Conservation (phyloP, 495 filamentous ascomycete genomes). For the Aspergillus avenaceus region DNA sequence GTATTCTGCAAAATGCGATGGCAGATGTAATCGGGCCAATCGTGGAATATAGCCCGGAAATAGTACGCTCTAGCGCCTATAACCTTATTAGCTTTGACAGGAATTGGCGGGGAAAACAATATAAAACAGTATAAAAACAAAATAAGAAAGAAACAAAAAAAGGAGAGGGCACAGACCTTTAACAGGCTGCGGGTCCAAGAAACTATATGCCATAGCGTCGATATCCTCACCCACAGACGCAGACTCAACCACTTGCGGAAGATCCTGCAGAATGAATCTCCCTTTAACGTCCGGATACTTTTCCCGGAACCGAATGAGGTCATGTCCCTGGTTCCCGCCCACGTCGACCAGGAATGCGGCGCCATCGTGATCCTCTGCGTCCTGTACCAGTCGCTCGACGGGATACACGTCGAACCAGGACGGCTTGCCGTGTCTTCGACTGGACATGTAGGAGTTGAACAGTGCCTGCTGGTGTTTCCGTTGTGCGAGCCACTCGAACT, state of each 20-base stretch:
- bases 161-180: slow-evolving; percentile 13
- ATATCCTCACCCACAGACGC: slow-evolving; percentile 12
- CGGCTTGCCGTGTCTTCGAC: slow-evolving; percentile 28
- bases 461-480: slow-evolving; percentile 24
- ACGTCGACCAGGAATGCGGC: slow-evolving; percentile 38
- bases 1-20: slow-evolving; percentile 33
- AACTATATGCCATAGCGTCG: slow-evolving; percentile 31
- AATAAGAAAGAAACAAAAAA: neutral
- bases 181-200: slow-evolving; percentile 32
- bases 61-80: slow-evolving; percentile 36
- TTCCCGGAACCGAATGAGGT: slow-evolving; percentile 25
- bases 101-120: no score
- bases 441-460: slow-evolving; percentile 42
- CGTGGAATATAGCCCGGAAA: slow-evolving; percentile 43
- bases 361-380: slow-evolving; percentile 18
- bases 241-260: slow-evolving; percentile 26
- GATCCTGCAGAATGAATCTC: slow-evolving; percentile 28
- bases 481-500: slow-evolving; percentile 38
- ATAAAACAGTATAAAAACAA: no score
- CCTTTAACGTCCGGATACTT: slow-evolving; percentile 19
- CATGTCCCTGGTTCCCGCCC: slow-evolving; percentile 40
- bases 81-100: neutral
- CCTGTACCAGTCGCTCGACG: slow-evolving; percentile 18
- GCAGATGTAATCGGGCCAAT: slow-evolving; percentile 42
- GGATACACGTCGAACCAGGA: slow-evolving; percentile 40